A percentile compares a stretch with the other conserved stretches of the same genome.
These are phyloP conservation scores for Collybiopsis luxurians DNA, from an alignment of 768 basidiomycete species.

Conservation along the genomic window DNA sequence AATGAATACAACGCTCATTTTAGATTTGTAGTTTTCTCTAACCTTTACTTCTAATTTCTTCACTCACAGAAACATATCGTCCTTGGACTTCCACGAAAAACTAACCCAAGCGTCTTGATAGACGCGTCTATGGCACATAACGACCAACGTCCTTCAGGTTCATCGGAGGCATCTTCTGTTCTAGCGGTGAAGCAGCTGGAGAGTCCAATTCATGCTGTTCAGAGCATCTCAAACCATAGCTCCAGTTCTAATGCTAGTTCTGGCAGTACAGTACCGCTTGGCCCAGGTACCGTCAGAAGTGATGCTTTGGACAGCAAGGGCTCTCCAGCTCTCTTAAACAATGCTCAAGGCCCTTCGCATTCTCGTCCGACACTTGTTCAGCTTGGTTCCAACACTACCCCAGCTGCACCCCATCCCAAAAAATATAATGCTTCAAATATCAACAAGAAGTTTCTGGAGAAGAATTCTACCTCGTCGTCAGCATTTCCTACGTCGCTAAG, in stretches of 20 bases:
- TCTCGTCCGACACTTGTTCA: conserved; percentile 46
- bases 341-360: conserved; percentile 1
- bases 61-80: neutral
- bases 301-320: conserved; percentile 8
- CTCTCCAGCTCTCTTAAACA: conserved; percentile 4
- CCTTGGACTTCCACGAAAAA: neutral
- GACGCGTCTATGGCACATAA: conserved; percentile 83
- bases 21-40: no score
- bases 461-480: conserved; percentile 63
- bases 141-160: conserved; percentile 45
- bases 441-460: conserved; percentile 96
- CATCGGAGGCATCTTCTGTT: conserved; percentile 39
- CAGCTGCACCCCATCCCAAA: conserved; percentile 61
- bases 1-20: no score
- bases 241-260: neutral
- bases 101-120: conserved; percentile 43
- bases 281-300: neutral
- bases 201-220: conserved; percentile 21
- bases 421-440: conserved; percentile 89
- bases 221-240: neutral
- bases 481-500: conserved; percentile 41
- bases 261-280: no score
- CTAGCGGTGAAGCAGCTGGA: conserved; percentile 33
- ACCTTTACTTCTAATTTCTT: no score
- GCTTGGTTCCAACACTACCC: conserved; percentile 30